Conservation (phyloP, 2,329 filamentous ascomycete genomes). For the Remersonia thermophila region DNA sequence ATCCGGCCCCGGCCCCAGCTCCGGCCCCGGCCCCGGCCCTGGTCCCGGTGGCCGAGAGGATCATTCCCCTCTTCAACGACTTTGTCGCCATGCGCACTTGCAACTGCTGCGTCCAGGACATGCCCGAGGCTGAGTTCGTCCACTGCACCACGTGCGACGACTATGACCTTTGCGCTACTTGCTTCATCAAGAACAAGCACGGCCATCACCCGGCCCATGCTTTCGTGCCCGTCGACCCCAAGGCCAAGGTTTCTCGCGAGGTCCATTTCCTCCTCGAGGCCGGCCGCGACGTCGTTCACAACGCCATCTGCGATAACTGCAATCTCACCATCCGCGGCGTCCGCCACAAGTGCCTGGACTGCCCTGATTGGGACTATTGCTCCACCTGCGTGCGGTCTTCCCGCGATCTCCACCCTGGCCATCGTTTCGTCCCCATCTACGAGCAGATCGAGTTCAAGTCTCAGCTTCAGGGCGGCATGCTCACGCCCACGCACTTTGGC, state of each 20-base stretch:
- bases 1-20: background rate
- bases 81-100: conserved; percentile 48
- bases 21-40: conserved; percentile 5
- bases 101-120: conserved; percentile 54
- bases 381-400: conserved; percentile 58
- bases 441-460: conserved; percentile 45
- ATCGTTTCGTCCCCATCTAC: conserved; percentile 84
- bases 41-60: conserved; percentile 7
- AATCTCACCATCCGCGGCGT: conserved; percentile 78
- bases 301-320: conserved; percentile 89
- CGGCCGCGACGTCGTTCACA: conserved; percentile 70
- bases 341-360: conserved; percentile 92
- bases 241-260: conserved; percentile 46
- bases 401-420: conserved; percentile 58
- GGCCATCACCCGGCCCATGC: conserved; percentile 83
- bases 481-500: conserved; percentile 54
- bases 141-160: conserved; percentile 79
- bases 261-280: conserved; percentile 59
- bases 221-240: conserved; percentile 57
- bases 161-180: conserved; percentile 80
- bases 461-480: conserved; percentile 7
- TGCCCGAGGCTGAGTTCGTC: conserved; percentile 68
- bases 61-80: conserved; percentile 16
- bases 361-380: conserved; percentile 97
- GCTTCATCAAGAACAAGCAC: conserved; percentile 64